Evolutionary conservation across 148 eudicot species (phyloP).

Genomic region (Chenopodium formosanum): DNA sequence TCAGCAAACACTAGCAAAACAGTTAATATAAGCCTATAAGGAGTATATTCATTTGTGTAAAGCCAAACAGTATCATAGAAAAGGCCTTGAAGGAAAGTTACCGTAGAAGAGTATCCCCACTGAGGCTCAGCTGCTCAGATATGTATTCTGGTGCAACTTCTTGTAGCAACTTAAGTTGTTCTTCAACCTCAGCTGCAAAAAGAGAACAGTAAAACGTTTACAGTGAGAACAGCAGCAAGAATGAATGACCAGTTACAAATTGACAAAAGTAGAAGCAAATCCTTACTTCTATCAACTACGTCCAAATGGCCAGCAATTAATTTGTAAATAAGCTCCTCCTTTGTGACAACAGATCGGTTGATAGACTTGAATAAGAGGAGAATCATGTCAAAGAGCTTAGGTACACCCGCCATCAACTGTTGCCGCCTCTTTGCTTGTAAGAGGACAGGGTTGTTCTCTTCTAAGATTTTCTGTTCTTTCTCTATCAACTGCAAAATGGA

Average conservation of each 20-base stretch:
- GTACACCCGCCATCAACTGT: slow-evolving; percentile 56
- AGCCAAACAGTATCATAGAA: background rate
- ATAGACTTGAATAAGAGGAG: slow-evolving; percentile 67
- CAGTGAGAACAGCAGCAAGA: background rate
- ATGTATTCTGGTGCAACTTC: slow-evolving; percentile 82
- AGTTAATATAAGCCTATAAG: background rate
- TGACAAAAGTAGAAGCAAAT: background rate
- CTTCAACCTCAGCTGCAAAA: slow-evolving; percentile 73
- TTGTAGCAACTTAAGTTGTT: slow-evolving; percentile 62
- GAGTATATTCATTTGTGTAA: background rate
- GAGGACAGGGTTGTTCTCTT: slow-evolving; percentile 65
- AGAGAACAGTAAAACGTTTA: background rate
- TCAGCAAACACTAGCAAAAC: background rate
- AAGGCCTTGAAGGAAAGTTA: slow-evolving; percentile 20
- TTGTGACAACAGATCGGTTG: slow-evolving; percentile 60
- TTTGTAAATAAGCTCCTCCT: slow-evolving; percentile 73
- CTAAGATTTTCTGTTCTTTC: slow-evolving; percentile 50
- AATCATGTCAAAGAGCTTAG: slow-evolving; percentile 72
- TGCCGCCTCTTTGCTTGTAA: slow-evolving; percentile 64
- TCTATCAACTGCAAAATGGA: slow-evolving; percentile 56
- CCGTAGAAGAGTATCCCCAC: slow-evolving; percentile 71
- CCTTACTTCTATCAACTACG: slow-evolving; percentile 68
- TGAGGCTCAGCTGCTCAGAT: slow-evolving; percentile 46
- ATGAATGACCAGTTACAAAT: too few species aligned
- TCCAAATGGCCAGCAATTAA: slow-evolving; percentile 48